Conservation (phyloP, 2,329 filamentous ascomycete genomes). For the Thermochaetoides dissita region DNA sequence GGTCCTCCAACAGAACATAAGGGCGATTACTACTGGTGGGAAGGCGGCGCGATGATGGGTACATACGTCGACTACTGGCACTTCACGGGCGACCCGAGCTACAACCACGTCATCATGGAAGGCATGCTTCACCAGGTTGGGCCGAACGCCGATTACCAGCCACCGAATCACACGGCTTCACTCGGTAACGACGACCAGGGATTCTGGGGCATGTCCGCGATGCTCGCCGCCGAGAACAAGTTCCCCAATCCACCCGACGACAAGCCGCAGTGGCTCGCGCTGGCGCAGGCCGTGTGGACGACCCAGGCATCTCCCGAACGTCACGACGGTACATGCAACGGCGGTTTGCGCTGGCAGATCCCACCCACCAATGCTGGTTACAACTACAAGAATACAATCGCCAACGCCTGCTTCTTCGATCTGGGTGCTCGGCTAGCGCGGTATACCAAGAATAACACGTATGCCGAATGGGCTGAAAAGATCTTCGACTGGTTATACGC, state of each 20-base stretch:
- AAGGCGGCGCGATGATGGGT: constrained; percentile 55
- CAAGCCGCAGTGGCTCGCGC: constrained; percentile 46
- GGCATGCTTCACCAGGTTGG: constrained; percentile 46
- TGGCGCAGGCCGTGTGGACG: constrained; percentile 59
- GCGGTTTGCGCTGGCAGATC: constrained; percentile 68
- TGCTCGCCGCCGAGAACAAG: constrained; percentile 52
- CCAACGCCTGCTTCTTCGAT: constrained; percentile 42
- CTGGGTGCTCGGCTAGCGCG: constrained; percentile 54
- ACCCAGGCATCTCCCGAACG: constrained; percentile 45
- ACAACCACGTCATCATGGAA: constrained; percentile 43
- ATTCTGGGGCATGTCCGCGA: constrained; percentile 56
- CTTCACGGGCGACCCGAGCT: constrained; percentile 48
- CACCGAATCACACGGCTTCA: constrained; percentile 41
- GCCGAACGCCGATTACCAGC: constrained; percentile 43
- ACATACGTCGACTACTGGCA: constrained; percentile 58
- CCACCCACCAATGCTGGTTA: constrained; percentile 61
- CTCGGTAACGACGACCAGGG: constrained; percentile 56
- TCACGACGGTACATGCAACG: constrained; percentile 49
- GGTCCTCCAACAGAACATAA: constrained; percentile 33
- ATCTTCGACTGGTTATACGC: constrained; percentile 47
- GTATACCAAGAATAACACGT: constrained; percentile 54
- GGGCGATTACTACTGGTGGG: constrained; percentile 62
- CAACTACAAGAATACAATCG: constrained; percentile 51
- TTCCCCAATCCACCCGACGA: constrained; percentile 44
- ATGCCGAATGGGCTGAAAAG: constrained; percentile 46